These are phyloP conservation scores for Cryphonectria carpinicola DNA, from an alignment of 2,329 filamentous ascomycete genomes.

Conservation along the genomic window DNA sequence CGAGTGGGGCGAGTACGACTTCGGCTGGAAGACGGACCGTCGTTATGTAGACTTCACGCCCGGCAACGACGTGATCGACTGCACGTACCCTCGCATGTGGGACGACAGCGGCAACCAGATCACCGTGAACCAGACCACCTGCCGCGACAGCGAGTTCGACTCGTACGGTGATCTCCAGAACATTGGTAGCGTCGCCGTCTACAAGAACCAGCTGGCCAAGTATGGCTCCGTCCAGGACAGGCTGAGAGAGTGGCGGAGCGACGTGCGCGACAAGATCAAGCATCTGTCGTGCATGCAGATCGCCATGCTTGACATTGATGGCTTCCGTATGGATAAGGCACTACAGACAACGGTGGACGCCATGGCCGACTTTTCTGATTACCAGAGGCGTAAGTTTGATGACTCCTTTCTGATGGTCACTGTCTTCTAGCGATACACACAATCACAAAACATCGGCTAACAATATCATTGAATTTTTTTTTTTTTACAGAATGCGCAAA, in stretches of 20 bases:
- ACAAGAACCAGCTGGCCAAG: conserved; percentile 66
- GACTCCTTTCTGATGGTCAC: too few species aligned
- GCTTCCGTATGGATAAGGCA: conserved; percentile 69
- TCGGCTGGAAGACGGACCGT: conserved; percentile 57
- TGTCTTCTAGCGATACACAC: too few species aligned
- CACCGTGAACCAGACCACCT: conserved; percentile 50
- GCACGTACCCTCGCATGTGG: conserved; percentile 65
- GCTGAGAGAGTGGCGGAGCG: conserved; percentile 65
- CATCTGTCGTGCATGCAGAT: conserved; percentile 68
- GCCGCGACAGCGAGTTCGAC: conserved; percentile 67
- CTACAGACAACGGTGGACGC: conserved; percentile 66
- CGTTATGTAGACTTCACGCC: conserved; percentile 63
- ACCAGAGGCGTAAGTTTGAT: conserved; percentile 48
- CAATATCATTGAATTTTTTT: neutral
- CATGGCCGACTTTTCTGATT: conserved; percentile 59
- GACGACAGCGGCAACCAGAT: conserved; percentile 58
- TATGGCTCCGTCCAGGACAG: conserved; percentile 71
- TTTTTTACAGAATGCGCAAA: conserved; percentile 50
- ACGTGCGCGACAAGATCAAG: conserved; percentile 60
- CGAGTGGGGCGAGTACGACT: conserved; percentile 57
- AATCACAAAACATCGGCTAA: neutral
- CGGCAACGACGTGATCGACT: conserved; percentile 57
- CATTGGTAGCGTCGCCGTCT: conserved; percentile 64
- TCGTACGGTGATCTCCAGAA: conserved; percentile 61
- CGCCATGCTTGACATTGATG: conserved; percentile 66